These are phyloP conservation scores for Candida verbasci DNA, from an alignment of 805 yeast species.

Conservation along the genomic window DNA sequence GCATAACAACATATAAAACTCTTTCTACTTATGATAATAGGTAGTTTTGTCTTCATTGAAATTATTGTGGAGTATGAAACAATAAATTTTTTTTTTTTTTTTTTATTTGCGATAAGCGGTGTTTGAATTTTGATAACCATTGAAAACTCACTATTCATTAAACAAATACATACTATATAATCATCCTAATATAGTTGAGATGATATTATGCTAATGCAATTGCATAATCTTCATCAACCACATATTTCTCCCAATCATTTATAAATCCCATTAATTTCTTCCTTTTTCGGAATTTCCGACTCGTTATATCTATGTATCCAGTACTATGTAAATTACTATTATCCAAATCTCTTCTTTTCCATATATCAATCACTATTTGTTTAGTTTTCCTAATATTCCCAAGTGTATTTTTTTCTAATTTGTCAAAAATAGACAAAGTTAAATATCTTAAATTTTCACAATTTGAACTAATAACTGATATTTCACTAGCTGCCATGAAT, in stretches of 20 bases:
- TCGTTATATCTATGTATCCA: conserved; percentile 10
- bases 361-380: conserved; percentile 17
- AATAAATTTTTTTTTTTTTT: conserved; percentile 1
- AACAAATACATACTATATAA: too few species aligned
- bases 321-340: conserved; percentile 16
- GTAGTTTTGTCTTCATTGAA: background rate
- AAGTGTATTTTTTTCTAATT: conserved; percentile 19
- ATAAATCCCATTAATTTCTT: conserved; percentile 14
- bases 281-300: conserved; percentile 1
- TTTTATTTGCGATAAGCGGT: conserved; percentile 2
- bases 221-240: conserved; percentile 20
- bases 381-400: conserved; percentile 24
- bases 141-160: too few species aligned
- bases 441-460: conserved; percentile 24
- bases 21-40: background rate
- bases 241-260: conserved; percentile 31
- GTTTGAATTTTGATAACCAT: too few species aligned
- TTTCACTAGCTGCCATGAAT: conserved; percentile 23
- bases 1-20: conserved; percentile 12
- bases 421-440: conserved; percentile 20
- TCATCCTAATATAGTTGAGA: too few species aligned
- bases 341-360: conserved; percentile 27
- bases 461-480: conserved; percentile 16
- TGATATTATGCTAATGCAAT: conserved; percentile 22
- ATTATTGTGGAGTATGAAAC: conserved; percentile 1